phyloP scores from a whole-genome alignment of 1,284 basidiomycete genomes.

The Inonotus obliquus region DNA sequence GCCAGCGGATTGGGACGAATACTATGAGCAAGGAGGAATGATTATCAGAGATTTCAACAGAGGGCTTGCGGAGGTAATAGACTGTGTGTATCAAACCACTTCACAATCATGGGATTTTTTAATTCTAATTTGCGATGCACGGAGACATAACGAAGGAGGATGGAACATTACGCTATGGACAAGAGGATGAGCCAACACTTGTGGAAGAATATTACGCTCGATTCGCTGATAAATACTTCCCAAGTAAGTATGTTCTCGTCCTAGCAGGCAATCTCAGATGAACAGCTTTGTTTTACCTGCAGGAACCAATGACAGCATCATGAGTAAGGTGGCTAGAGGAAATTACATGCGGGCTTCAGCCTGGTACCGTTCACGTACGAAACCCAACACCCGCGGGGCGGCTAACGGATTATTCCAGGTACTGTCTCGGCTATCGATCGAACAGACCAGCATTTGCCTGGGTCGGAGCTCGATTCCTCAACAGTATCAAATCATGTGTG shows the following conservation, averaged over 20 bases:
- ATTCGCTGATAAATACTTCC: constrained; percentile 7
- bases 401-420: background rate
- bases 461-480: constrained; percentile 10
- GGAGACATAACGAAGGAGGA: background rate
- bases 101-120: background rate
- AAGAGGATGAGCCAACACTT: background rate
- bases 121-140: background rate
- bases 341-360: constrained; percentile 8
- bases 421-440: constrained; percentile 1
- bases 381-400: too few relatives aligned
- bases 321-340: background rate
- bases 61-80: background rate
- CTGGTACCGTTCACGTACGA: constrained; percentile 1
- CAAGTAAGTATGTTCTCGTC: background rate
- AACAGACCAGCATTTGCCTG: constrained; percentile 10
- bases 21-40: background rate
- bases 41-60: constrained; percentile 4
- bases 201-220: background rate
- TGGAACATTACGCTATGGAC: background rate
- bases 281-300: background rate
- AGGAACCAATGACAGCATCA: background rate
- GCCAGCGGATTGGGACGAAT: background rate
- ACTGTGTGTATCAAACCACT: background rate
- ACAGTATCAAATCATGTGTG: constrained; percentile 13
- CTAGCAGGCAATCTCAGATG: too few relatives aligned